phyloP scores from a whole-genome alignment of 2,329 filamentous ascomycete genomes.

The Mariannaea elegans region DNA sequence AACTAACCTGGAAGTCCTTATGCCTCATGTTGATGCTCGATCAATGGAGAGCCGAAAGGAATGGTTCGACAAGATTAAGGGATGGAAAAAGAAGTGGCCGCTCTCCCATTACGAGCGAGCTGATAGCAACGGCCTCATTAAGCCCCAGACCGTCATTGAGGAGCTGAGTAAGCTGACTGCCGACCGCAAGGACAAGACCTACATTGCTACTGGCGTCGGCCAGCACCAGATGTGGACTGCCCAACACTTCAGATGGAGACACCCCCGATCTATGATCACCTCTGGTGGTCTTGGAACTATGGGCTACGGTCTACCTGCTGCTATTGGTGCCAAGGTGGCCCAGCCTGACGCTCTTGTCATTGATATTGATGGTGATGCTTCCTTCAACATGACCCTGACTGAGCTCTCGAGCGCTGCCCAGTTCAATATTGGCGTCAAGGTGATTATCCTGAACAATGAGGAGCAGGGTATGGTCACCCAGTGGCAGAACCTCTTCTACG shows the following conservation, averaged over 20 bases:
- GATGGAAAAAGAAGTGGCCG: constrained; percentile 93
- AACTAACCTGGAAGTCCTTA: constrained; percentile 76
- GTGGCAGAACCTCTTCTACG: constrained; percentile 98
- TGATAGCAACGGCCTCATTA: constrained; percentile 81
- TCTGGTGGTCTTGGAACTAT: constrained; percentile 89
- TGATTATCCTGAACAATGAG: constrained; percentile 96
- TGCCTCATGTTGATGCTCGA: constrained; percentile 75
- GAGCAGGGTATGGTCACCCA: constrained; percentile 98
- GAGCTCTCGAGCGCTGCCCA: constrained; percentile 93
- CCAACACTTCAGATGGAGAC: constrained; percentile 94
- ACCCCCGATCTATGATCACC: constrained; percentile 93
- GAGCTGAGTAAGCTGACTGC: constrained; percentile 87
- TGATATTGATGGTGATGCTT: constrained; percentile 98
- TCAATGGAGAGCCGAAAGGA: constrained; percentile 73
- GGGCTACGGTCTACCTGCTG: constrained; percentile 93
- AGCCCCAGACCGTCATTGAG: constrained; percentile 92
- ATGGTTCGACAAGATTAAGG: constrained; percentile 90
- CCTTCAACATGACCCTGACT: constrained; percentile 97
- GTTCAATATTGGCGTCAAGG: constrained; percentile 96
- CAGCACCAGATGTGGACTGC: constrained; percentile 99
- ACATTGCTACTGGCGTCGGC: constrained; percentile 93
- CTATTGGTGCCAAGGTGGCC: constrained; percentile 94
- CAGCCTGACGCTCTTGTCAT: constrained; percentile 82
- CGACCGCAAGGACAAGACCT: constrained; percentile 80
- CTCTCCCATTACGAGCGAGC: constrained; percentile 83